Evolutionary conservation across 2,329 filamentous ascomycete species (phyloP).

Genomic region (Eutypa lata): DNA sequence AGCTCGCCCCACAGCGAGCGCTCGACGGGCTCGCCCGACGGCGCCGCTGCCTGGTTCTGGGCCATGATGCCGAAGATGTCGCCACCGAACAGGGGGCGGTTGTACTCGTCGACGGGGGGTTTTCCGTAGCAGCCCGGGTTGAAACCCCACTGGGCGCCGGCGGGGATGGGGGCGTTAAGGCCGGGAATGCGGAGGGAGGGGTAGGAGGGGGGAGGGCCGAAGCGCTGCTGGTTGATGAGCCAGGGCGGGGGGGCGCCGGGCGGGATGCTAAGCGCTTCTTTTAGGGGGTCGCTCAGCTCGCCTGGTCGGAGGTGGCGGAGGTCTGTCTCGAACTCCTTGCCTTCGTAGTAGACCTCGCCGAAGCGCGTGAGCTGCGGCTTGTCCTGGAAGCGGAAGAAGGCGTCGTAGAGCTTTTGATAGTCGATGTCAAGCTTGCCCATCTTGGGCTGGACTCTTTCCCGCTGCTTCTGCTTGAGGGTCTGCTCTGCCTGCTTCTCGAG

Average conservation of each 20-base stretch:
- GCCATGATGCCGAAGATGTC: conserved; percentile 83
- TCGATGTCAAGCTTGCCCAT: conserved; percentile 98
- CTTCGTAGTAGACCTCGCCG: conserved; percentile 99
- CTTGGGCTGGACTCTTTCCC: conserved; percentile 90
- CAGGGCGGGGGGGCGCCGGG: conserved; percentile 91
- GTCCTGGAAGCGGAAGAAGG: conserved; percentile 96
- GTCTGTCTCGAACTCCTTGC: conserved; percentile 97
- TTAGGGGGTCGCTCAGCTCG: conserved; percentile 83
- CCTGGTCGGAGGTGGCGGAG: conserved; percentile 85
- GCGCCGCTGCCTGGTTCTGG: conserved; percentile 34
- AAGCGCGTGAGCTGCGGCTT: conserved; percentile 93
- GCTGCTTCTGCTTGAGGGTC: conserved; percentile 89
- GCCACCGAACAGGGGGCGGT: conserved; percentile 85
- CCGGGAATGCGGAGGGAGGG: conserved; percentile 93
- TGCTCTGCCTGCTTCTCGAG: conserved; percentile 94
- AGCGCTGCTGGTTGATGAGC: conserved; percentile 95
- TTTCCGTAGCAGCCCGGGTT: conserved; percentile 95
- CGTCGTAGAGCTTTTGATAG: conserved; percentile 96
- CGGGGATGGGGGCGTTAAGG: conserved; percentile 86
- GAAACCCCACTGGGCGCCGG: conserved; percentile 90
- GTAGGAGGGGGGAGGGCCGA: conserved; percentile 90
- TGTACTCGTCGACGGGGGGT: conserved; percentile 90
- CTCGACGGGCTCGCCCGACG: conserved; percentile 74
- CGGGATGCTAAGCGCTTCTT: conserved; percentile 90
- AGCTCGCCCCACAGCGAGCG: conserved; percentile 89